Base-by-base conservation (phyloP, 805 yeast species). In the Candida adriatica region DNA sequence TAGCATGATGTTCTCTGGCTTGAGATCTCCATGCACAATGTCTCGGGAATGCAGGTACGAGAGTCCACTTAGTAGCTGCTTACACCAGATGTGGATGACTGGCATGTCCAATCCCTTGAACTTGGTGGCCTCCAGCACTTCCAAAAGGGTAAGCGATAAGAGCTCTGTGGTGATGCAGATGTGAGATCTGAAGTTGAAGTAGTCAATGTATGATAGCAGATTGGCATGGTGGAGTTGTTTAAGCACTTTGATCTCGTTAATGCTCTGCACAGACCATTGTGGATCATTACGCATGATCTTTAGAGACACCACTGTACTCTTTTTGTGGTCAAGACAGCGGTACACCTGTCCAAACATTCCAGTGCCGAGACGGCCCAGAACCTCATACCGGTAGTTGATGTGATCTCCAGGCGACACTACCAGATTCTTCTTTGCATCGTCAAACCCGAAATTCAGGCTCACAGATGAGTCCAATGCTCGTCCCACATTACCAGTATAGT, bases 271-370 rank as follows among this genome's bases (percentile, higher is more conserved):
- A 2, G 83, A 73, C 75, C 87, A 76, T 36, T 77, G 70, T 36
- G 76, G 65, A 31, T 82, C 78, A 52, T 80, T 82, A 37, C 81
- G 76, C 41, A 86, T 77, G 21, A 85, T 71, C 48, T 85, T 85
- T 14, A 86, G 62, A 0, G 95, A 94, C n/a, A 78, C 80, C 8
- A 63, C 33, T 16, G 58, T 58, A 6, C 73, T 66, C 5, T 57
- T 57, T 47, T 77, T 78, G 48, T 79, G 82, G 56, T 86, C 95
- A 15, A 58, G 52, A 38, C 87, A 79, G 35, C 70, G 64, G 6
- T 81, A 59, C 2, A 86, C 95, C 31, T 73, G 75, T 0, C 95
- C 95, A 61, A 85, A 85, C 26, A 88, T 75, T 6, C 95, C 95
- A 30, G 69, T 72, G 0, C 95, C 95, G 8, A 85, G 62, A 2